Percentiles rank a stretch among this genome's conserved stretches.
phyloP scores from a whole-genome alignment of 2,329 filamentous ascomycete genomes.

The Dothistroma pini region DNA sequence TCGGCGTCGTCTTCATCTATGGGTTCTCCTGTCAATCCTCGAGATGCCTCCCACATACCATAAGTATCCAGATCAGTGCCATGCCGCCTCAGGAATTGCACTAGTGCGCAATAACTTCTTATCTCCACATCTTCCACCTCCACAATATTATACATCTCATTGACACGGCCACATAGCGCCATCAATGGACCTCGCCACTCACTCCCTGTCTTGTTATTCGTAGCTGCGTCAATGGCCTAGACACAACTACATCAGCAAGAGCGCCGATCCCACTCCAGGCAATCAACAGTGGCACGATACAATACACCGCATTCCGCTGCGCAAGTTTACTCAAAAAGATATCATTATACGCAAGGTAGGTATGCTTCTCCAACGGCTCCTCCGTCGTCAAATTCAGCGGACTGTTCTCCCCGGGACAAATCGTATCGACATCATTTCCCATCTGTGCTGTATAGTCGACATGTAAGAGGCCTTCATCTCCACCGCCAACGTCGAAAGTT shows the following conservation, averaged over 20 bases:
- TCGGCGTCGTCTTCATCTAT: not conserved
- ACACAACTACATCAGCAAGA: too few species aligned
- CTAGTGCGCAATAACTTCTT: not conserved
- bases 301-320: not conserved
- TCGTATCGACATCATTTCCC: not conserved
- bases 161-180: not conserved
- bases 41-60: not conserved
- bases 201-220: not conserved
- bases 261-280: too few species aligned
- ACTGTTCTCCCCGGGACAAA: not conserved
- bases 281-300: not conserved
- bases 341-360: not conserved
- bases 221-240: not conserved
- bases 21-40: not conserved
- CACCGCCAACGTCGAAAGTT: not conserved
- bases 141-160: not conserved
- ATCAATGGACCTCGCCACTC: not conserved
- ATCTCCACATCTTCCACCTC: not conserved
- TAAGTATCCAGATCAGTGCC: not conserved
- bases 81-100: not conserved
- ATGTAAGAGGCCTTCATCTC: not conserved
- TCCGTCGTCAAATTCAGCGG: not conserved
- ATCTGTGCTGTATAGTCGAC: not conserved
- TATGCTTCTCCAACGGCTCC: not conserved
- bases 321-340: not conserved